phyloP scores from a whole-genome alignment of 2,329 filamentous ascomycete species.

The Triangularia verruculosa region DNA sequence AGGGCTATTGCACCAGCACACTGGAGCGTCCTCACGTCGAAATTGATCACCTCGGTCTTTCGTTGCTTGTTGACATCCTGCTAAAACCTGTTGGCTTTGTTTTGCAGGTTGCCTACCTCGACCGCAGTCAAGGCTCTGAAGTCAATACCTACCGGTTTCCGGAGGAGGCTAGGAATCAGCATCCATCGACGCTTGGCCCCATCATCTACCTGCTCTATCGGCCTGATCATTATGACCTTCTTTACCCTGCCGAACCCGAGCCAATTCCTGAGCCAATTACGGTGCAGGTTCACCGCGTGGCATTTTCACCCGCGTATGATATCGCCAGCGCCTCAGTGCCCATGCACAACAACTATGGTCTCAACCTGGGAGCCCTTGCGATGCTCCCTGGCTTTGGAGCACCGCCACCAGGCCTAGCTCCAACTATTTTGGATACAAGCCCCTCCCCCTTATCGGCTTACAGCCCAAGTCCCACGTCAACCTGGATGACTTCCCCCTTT shows the following conservation, averaged over 20 bases:
- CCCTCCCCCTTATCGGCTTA: slow-evolving; percentile 30
- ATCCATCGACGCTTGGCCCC: slow-evolving; percentile 43
- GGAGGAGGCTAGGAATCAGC: slow-evolving; percentile 48
- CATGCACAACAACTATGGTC: slow-evolving; percentile 42
- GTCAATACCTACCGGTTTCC: slow-evolving; percentile 70
- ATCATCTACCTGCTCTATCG: slow-evolving; percentile 61
- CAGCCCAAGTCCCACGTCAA: slow-evolving; percentile 34
- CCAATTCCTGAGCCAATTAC: slow-evolving; percentile 31
- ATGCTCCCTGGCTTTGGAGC: slow-evolving; percentile 47
- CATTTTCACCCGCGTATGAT: slow-evolving; percentile 45
- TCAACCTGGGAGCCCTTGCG: slow-evolving; percentile 44
- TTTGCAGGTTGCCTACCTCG: slow-evolving; percentile 87
- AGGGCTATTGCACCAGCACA: slow-evolving; percentile 64
- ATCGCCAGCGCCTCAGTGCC: slow-evolving; percentile 41
- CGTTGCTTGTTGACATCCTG: slow-evolving; percentile 72
- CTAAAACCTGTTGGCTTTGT: slow-evolving; percentile 75
- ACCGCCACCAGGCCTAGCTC: slow-evolving; percentile 22
- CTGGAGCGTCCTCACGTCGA: slow-evolving; percentile 77
- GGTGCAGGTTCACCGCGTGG: slow-evolving; percentile 54
- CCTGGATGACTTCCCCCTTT: slow-evolving; percentile 39
- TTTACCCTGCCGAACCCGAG: slow-evolving; percentile 55
- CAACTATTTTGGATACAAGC: slow-evolving; percentile 19
- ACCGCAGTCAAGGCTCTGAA: slow-evolving; percentile 73
- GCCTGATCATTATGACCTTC: slow-evolving; percentile 88
- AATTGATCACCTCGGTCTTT: slow-evolving; percentile 87